Evolutionary conservation across 257 asterid species (phyloP).

Genomic region (Nicotiana otophora): DNA sequence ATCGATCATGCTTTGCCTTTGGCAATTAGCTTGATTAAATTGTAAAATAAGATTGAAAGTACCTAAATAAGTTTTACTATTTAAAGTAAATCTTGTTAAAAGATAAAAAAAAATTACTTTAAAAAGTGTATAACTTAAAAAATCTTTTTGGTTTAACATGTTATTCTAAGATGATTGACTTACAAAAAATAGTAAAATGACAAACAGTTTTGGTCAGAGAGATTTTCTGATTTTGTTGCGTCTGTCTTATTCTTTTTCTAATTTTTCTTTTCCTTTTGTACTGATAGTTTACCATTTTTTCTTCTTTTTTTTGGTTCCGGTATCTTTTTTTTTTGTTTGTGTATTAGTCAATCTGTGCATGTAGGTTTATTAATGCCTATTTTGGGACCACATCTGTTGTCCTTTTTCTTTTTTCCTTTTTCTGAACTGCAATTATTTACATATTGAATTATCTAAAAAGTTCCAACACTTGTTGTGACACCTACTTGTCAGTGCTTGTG

Average conservation of each 20-base stretch:
- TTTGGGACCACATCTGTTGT: conserved; percentile 5
- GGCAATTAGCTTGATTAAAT: neutral
- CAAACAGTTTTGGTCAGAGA: neutral
- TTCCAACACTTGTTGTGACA: neutral
- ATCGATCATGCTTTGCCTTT: neutral
- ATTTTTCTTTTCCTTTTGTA: neutral
- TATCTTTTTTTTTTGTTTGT: neutral
- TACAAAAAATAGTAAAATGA: neutral
- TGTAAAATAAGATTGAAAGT: too few species aligned
- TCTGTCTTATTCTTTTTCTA: neutral
- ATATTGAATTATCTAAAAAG: neutral
- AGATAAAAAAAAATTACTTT: neutral
- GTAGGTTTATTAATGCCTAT: neutral
- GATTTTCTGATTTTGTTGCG: neutral
- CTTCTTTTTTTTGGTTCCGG: neutral
- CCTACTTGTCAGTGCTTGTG: neutral
- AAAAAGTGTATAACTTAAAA: neutral
- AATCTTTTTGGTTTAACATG: neutral
- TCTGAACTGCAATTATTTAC: neutral
- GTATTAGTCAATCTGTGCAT: neutral
- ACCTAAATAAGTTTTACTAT: neutral
- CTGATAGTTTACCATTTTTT: neutral
- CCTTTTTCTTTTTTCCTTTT: neutral
- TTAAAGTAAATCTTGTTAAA: neutral
- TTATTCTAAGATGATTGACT: neutral